Evolutionary conservation across 495 filamentous ascomycete genomes (phyloP).

Genomic region (Aspergillus ostianus): DNA sequence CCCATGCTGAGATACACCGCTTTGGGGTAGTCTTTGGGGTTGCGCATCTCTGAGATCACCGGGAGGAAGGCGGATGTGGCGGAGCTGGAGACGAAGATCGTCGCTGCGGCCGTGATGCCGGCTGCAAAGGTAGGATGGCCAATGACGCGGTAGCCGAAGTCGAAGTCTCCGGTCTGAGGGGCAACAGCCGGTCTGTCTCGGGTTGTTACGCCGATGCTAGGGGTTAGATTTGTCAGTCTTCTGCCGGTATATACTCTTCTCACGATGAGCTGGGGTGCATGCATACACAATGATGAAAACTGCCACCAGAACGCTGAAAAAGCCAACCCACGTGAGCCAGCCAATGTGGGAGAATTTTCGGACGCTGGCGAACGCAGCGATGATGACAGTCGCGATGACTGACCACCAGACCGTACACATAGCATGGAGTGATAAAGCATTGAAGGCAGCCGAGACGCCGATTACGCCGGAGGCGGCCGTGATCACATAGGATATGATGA

Average conservation of each 20-base stretch:
- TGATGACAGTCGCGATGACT: constrained; percentile 57
- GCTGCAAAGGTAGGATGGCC: constrained; percentile 32
- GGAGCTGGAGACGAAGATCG: constrained; percentile 49
- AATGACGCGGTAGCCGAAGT: constrained; percentile 48
- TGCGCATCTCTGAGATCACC: constrained; percentile 75
- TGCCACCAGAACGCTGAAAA: constrained; percentile 42
- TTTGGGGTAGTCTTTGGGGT: constrained; percentile 62
- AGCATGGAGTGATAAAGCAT: constrained; percentile 47
- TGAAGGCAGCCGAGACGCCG: constrained; percentile 49
- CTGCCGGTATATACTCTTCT: not conserved
- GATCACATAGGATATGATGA: constrained; percentile 48
- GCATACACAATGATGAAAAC: constrained; percentile 51
- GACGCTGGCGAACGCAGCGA: constrained; percentile 48
- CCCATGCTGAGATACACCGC: constrained; percentile 61
- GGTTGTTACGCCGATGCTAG: constrained; percentile 40
- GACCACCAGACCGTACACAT: constrained; percentile 48
- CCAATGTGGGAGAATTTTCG: constrained; percentile 43
- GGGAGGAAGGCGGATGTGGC: constrained; percentile 67
- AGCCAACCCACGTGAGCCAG: constrained; percentile 48
- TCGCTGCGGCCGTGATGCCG: constrained; percentile 40
- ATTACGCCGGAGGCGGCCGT: constrained; percentile 49
- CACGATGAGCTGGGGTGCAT: not conserved
- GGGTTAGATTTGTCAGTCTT: constrained; percentile 7
- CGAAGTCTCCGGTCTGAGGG: constrained; percentile 32
- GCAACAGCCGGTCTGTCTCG: constrained; percentile 38